Evolutionary conservation across 169 alveolate species (phyloP).

Genomic region (Perkinsus marinus): DNA sequence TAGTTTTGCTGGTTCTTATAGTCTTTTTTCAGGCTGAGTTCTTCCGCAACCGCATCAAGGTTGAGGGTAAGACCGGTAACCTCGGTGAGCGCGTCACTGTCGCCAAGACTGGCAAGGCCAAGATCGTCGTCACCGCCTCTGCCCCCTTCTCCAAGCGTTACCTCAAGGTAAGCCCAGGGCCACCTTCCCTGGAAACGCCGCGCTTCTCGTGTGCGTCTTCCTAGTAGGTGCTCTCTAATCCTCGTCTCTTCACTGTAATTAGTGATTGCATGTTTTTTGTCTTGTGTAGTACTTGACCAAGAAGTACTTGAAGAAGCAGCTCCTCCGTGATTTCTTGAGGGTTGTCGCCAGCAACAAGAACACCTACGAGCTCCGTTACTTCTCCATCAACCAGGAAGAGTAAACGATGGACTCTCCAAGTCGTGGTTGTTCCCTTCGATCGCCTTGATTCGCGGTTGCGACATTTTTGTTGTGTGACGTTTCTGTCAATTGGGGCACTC

Average conservation of each 20-base stretch:
- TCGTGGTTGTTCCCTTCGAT: not conserved
- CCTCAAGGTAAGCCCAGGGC: constrained; percentile 43
- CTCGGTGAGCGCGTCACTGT: constrained; percentile 70
- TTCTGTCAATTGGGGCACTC: not conserved
- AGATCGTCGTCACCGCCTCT: constrained; percentile 61
- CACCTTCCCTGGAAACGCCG: not conserved
- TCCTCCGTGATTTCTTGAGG: constrained; percentile 80
- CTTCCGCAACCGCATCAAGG: constrained; percentile 76
- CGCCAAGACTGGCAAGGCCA: constrained; percentile 56
- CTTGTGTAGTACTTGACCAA: constrained; percentile 76
- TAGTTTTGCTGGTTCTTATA: not conserved
- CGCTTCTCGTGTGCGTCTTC: not conserved
- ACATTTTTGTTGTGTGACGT: not conserved
- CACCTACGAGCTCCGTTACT: constrained; percentile 80
- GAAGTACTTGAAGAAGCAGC: constrained; percentile 85
- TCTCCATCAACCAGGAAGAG: constrained; percentile 12
- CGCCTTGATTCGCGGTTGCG: not conserved
- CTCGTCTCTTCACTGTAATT: not conserved
- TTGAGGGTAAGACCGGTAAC: constrained; percentile 80
- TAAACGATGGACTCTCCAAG: not conserved
- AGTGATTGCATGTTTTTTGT: not conserved
- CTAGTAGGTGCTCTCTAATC: not conserved
- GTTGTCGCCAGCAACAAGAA: constrained; percentile 78
- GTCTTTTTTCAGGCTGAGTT: constrained; percentile 55
- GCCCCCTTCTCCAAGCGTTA: constrained; percentile 86